These are phyloP conservation scores for Leishmania martiniquensis DNA, from an alignment of 208 protist species.

Conservation along the genomic window DNA sequence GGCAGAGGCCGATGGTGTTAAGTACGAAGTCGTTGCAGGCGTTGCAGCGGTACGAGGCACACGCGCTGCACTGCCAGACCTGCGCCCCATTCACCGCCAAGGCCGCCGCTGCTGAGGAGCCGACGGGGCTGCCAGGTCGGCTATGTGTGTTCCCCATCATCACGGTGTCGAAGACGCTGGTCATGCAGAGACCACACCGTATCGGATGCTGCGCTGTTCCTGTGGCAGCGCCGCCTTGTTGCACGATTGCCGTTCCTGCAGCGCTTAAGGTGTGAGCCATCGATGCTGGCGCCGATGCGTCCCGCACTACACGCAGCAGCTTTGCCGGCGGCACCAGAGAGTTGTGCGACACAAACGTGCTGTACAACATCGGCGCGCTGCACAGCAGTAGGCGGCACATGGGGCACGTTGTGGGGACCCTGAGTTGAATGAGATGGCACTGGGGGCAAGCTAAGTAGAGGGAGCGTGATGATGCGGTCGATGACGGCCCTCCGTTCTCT, in stretches of 20 bases:
- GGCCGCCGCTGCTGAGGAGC: background rate
- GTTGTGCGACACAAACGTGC: constrained; percentile 67
- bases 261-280: background rate
- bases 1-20: constrained; percentile 66
- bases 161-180: background rate
- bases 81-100: background rate
- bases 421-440: constrained; percentile 72
- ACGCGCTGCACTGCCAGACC: constrained; percentile 49
- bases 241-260: background rate
- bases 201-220: constrained; percentile 1
- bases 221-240: background rate
- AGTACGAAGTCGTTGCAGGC: constrained; percentile 56
- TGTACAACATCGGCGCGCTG: constrained; percentile 67
- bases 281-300: background rate
- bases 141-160: background rate
- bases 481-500: background rate
- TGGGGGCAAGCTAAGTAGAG: constrained; percentile 74
- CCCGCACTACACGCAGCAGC: constrained; percentile 11
- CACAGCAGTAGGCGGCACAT: constrained; percentile 80
- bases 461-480: background rate
- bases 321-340: constrained; percentile 46
- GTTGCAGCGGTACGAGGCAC: constrained; percentile 52
- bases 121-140: background rate
- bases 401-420: constrained; percentile 74
- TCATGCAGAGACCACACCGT: constrained; percentile 24